phyloP scores from a whole-genome alignment of 1,284 basidiomycete genomes.

The Marasmius oreades region DNA sequence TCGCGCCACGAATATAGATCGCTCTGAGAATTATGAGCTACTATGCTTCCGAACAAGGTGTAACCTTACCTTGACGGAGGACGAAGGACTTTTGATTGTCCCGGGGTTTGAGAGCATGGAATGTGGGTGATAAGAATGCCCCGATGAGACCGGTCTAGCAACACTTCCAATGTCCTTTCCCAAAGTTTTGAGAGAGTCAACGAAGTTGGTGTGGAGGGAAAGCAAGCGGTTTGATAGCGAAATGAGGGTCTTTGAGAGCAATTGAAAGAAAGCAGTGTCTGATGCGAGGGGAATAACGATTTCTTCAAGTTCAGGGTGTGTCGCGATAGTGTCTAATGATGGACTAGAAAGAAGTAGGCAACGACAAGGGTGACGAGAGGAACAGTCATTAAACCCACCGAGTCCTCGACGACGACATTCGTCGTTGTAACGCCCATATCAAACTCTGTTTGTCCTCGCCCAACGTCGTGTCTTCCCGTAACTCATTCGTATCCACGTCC shows the following conservation, averaged over 20 bases:
- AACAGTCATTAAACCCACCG: background rate
- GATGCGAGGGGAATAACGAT: constrained; percentile 80
- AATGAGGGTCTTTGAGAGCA: constrained; percentile 71
- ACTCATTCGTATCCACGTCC: too few species aligned
- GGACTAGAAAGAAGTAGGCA: background rate
- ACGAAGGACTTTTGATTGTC: constrained; percentile 22
- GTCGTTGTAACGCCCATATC: constrained; percentile 5
- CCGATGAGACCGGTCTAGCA: constrained; percentile 55
- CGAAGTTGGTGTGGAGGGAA: constrained; percentile 63
- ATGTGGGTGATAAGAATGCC: constrained; percentile 41
- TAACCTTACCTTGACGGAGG: constrained; percentile 27
- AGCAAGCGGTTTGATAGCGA: constrained; percentile 67
- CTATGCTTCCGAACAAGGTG: constrained; percentile 13
- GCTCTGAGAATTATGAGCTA: constrained; percentile 32
- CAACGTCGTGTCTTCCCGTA: too few species aligned
- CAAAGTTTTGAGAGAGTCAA: constrained; percentile 55
- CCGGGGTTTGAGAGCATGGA: constrained; percentile 43
- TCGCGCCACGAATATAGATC: constrained; percentile 94
- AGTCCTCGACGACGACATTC: background rate
- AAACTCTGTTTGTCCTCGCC: background rate
- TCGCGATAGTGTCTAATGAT: background rate
- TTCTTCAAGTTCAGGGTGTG: constrained; percentile 37
- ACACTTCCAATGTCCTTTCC: constrained; percentile 57
- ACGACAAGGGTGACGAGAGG: background rate
- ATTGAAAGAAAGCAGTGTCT: constrained; percentile 80